Conservation (phyloP, 2,329 filamentous ascomycete species). For the Xylariaceae sp. region DNA sequence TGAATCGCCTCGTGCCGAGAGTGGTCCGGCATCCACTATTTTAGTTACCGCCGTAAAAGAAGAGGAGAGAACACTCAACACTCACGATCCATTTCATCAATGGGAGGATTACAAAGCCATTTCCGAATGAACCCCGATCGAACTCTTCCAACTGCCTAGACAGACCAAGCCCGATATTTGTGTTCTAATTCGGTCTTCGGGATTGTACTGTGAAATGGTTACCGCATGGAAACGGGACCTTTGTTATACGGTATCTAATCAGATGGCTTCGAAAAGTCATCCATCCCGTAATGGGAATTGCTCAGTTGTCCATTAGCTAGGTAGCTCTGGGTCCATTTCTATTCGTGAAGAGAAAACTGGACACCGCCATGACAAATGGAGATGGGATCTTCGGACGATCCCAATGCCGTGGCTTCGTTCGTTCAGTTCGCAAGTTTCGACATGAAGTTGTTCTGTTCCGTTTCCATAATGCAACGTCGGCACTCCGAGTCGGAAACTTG, state of each 20-base stretch:
- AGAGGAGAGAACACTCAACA: too few species aligned
- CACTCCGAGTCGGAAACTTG: background rate
- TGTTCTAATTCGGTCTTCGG: background rate
- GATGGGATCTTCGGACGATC: background rate
- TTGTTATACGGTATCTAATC: background rate
- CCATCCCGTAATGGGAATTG: too few species aligned
- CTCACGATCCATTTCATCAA: too few species aligned
- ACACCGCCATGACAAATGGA: background rate
- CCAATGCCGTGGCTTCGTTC: background rate
- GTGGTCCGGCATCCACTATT: background rate
- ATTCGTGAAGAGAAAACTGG: too few species aligned
- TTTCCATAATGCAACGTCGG: background rate
- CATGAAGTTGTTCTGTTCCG: too few species aligned
- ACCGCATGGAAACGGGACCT: background rate
- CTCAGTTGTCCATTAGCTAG: too few species aligned
- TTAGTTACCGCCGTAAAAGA: too few species aligned
- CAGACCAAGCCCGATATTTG: background rate
- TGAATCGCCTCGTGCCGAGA: background rate
- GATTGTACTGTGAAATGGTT: background rate
- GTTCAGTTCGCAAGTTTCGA: too few species aligned
- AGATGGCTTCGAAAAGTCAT: background rate
- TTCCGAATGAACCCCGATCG: background rate
- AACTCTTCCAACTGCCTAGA: background rate
- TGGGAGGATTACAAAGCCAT: background rate
- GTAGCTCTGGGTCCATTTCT: too few species aligned